A percentile compares a stretch with the other conserved stretches of the same genome.
phyloP scores from a whole-genome alignment of 2,329 filamentous ascomycete genomes.

The Arthroderma uncinatum region DNA sequence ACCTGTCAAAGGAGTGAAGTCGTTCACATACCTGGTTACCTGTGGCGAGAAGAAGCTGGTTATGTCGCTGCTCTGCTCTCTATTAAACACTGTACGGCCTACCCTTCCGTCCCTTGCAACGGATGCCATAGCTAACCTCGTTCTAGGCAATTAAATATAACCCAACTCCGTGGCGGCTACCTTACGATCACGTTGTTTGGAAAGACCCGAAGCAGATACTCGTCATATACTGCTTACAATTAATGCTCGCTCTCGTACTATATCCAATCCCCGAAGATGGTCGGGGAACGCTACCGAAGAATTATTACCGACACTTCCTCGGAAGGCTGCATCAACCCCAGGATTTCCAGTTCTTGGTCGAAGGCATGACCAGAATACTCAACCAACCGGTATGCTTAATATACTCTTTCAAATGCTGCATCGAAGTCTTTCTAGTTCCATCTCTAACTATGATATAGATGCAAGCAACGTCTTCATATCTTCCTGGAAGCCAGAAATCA shows the following conservation, averaged over 20 bases:
- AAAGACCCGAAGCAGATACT: slow-evolving; percentile 83
- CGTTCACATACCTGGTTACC: slow-evolving; percentile 80
- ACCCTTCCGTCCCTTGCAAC: not conserved
- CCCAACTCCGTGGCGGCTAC: slow-evolving; percentile 82
- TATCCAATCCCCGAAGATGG: slow-evolving; percentile 77
- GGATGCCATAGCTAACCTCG: slow-evolving; percentile 1
- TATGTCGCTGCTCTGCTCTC: slow-evolving; percentile 77
- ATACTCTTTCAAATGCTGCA: not conserved
- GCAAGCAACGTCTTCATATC: slow-evolving; percentile 76
- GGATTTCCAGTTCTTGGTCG: slow-evolving; percentile 94
- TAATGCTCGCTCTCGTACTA: slow-evolving; percentile 72
- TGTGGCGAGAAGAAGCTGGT: slow-evolving; percentile 85
- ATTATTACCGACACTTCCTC: slow-evolving; percentile 86
- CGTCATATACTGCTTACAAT: slow-evolving; percentile 82
- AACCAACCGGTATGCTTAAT: slow-evolving; percentile 58
- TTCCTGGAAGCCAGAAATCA: slow-evolving; percentile 70
- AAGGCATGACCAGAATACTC: slow-evolving; percentile 83
- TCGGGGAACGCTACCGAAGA: slow-evolving; percentile 58
- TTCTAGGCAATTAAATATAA: slow-evolving; percentile 83
- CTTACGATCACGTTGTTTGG: slow-evolving; percentile 85
- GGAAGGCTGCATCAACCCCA: slow-evolving; percentile 83
- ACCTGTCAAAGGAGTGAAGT: slow-evolving; percentile 69
- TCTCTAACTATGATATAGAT: slow-evolving; percentile 38
- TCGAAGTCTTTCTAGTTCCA: not conserved
- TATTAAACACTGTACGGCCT: slow-evolving; percentile 72